A percentile compares a stretch with the other conserved stretches of the same genome.
Conservation (phyloP, 1,284 basidiomycete genomes). For the Tilletia walkeri region DNA sequence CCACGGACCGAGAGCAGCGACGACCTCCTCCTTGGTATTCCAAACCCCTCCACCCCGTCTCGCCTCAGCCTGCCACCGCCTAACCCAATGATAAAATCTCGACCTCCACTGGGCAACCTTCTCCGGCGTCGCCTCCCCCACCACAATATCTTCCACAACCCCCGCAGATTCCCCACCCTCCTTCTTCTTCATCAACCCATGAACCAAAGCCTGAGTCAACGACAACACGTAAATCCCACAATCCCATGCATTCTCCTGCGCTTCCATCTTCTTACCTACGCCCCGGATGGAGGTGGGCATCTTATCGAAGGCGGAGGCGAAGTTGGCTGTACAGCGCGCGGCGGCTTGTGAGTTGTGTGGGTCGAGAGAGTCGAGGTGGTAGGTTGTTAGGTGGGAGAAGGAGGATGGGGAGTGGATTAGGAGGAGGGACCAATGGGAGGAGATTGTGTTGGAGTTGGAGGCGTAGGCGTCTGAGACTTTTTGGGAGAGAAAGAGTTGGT, state of each 20-base stretch:
- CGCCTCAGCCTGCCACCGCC: slow-evolving; percentile 28
- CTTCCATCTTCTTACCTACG: background rate
- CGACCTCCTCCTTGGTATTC: slow-evolving; percentile 4
- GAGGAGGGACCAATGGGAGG: slow-evolving; percentile 15
- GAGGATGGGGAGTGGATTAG: slow-evolving; percentile 2
- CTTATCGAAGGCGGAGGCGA: background rate
- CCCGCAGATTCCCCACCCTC: background rate
- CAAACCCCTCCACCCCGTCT: slow-evolving; percentile 16
- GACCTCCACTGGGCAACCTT: background rate
- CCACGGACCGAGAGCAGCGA: background rate
- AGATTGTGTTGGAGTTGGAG: background rate
- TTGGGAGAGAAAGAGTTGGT: background rate
- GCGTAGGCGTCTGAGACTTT: slow-evolving; percentile 11
- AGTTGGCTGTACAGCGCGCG: background rate
- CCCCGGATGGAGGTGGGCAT: background rate
- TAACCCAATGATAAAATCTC: slow-evolving; percentile 28
- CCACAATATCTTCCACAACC: background rate
- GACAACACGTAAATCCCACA: slow-evolving; percentile 10
- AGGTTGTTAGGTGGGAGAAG: background rate
- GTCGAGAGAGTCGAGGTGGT: slow-evolving; percentile 12
- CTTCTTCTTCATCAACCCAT: background rate
- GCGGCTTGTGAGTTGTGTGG: slow-evolving; percentile 4
- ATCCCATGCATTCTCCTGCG: slow-evolving; percentile 16
- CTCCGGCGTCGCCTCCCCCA: background rate
- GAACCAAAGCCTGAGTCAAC: background rate